phyloP scores from a whole-genome alignment of 2,329 filamentous ascomycete species.

The Diaporthe sp. region DNA sequence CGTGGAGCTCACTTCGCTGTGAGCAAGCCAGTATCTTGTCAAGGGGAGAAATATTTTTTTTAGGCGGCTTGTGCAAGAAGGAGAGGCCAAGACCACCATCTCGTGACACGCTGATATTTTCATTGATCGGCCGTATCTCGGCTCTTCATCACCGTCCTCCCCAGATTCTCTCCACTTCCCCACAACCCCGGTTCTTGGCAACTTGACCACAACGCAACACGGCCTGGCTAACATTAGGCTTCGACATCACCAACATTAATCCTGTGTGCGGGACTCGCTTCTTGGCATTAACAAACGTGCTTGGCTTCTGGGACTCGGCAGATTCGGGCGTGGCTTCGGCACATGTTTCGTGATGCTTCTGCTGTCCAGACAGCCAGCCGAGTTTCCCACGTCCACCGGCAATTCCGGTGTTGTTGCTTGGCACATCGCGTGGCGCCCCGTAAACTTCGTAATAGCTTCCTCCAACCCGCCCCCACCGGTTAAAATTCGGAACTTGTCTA shows the following conservation, averaged over 20 bases:
- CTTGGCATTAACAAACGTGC: neutral
- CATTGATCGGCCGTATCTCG: constrained; percentile 13
- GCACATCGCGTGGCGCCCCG: neutral
- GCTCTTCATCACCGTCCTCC: neutral
- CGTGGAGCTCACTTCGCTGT: too few species aligned
- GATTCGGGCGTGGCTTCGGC: neutral
- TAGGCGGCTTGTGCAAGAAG: neutral
- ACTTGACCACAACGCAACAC: neutral
- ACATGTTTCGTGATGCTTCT: neutral
- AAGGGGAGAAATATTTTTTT: neutral
- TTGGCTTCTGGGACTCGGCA: constrained; percentile 18
- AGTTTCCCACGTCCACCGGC: neutral
- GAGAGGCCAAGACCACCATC: constrained; percentile 2
- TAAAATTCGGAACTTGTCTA: neutral
- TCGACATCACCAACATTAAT: neutral
- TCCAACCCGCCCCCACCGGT: neutral
- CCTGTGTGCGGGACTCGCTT: neutral
- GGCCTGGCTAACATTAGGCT: neutral
- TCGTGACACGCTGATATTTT: constrained; percentile 22
- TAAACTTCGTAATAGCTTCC: constrained; percentile 20
- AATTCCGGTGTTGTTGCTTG: constrained; percentile 13
- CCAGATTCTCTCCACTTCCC: constrained; percentile 20
- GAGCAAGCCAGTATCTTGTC: too few species aligned
- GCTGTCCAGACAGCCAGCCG: neutral
- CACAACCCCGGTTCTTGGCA: constrained; percentile 18